Base-by-base conservation (phyloP, 331 rosid species). In the Erythrophleum ivorense region DNA sequence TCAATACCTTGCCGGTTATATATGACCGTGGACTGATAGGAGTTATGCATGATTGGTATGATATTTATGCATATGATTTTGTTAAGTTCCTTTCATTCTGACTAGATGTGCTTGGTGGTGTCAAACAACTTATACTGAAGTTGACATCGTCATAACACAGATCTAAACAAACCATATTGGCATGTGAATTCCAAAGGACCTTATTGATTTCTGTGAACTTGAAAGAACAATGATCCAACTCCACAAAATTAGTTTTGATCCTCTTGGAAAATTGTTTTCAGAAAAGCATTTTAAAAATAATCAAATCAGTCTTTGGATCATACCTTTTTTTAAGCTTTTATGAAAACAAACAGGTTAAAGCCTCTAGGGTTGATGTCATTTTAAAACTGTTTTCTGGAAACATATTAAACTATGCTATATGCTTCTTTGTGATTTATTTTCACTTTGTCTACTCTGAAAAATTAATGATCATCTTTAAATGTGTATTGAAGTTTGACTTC, bases 11-110 rank as follows among this genome's bases (percentile, higher is more conserved):
- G 88, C 98, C 98, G 34, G 95, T 90, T 64, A 73, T 93, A 76
- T 93, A 91, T 81, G 98, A 95, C 79, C 97, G 96, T 14, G 98
- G 98, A 74, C 93, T 90, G 67, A 81, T 91, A 60, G 98, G 98
- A 72, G 92, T 93, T 74, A 84, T 84, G 91, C 98, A 95, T 80
- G 98, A 95, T 79, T 95, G 98, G 98, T 95, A 91, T n/a, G 90
- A 62, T 41, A 72, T 64, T 9, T 52, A 55, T 65, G 63, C 72
- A 67, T 76, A 21, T 46, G 29, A 65, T 59, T 80, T 67, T 36
- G 46, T 75, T 34, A 38, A 12, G 60, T 34, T 76, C 14, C 48
- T 53, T 69, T 64, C 71, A 67, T 55, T 74, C 55, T 36, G 63
- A 40, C 18, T 73, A 52, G 33, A 19, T 71, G 21, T 64, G 75